A percentile compares a stretch with the other conserved stretches of the same genome.
Evolutionary conservation across 164 flowering plant genomes (phyloP).

Genomic region (Vitis amurensis): DNA sequence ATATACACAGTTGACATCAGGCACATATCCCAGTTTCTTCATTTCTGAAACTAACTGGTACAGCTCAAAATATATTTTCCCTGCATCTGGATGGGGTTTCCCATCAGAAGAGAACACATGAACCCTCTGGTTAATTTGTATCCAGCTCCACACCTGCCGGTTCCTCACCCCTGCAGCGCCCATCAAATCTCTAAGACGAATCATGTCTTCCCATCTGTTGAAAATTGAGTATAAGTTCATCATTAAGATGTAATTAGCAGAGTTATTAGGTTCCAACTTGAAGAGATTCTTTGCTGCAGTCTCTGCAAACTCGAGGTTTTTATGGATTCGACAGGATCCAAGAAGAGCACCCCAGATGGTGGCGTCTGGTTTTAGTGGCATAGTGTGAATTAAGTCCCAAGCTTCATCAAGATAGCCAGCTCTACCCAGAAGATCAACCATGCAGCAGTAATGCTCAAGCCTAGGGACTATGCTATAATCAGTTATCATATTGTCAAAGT

Average conservation of each 20-base stretch:
- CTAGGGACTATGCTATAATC: conserved; percentile 39
- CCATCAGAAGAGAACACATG: conserved; percentile 49
- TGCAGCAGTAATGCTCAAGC: conserved; percentile 72
- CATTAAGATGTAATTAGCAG: conserved; percentile 55
- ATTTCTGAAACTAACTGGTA: conserved; percentile 53
- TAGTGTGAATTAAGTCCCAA: conserved; percentile 52
- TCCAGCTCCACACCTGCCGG: conserved; percentile 58
- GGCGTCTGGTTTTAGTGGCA: conserved; percentile 66
- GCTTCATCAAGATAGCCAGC: conserved; percentile 70
- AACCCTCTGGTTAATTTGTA: conserved; percentile 37
- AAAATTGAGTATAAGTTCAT: conserved; percentile 44
- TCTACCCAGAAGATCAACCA: conserved; percentile 78
- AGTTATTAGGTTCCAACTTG: conserved; percentile 55
- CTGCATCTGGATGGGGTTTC: conserved; percentile 47
- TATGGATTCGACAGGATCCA: conserved; percentile 47
- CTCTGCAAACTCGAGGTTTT: conserved; percentile 48
- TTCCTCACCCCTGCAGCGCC: conserved; percentile 27
- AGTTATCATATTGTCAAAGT: conserved; percentile 53
- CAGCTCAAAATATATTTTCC: conserved; percentile 60
- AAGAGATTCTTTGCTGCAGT: conserved; percentile 50
- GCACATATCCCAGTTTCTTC: conserved; percentile 53
- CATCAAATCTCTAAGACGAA: conserved; percentile 39
- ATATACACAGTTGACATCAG: conserved; percentile 48
- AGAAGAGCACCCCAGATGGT: conserved; percentile 68
- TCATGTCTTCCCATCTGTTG: conserved; percentile 57